Evolutionary conservation across 2,329 filamentous ascomycete species (phyloP), one percentile per base, ranked within the genome.

Genomic region (Diaporthe ampelina): DNA sequence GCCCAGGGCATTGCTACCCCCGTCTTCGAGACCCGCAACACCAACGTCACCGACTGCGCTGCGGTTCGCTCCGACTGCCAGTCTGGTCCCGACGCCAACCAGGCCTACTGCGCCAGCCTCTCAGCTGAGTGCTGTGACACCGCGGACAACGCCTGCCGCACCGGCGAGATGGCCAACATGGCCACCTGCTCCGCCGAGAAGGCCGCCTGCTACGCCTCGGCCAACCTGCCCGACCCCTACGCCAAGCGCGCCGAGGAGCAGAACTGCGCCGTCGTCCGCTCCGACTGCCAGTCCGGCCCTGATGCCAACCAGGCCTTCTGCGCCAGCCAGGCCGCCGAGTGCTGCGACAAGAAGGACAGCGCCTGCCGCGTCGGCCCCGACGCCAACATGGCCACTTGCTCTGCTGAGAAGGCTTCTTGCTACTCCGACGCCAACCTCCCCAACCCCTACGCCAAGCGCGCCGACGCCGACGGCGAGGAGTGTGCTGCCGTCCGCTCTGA

Each of bases 361-460:
- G 54, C 68, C 43, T 70, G 68, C 68, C 68, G 68, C 54, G 13
- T 8, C 10, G 54, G 10, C 10, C 54, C 68, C 1, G 43, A 10
- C 8, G 68, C 68, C 40, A 70, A 59, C 54, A 67, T 67, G 63
- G 3, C 63, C 45, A 5, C 6, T 29, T 67, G 63, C 63, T 67
- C 63, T 32, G 10, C 63, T n/a, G 1, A 52, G 29, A 67, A 67
- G 63, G 57, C 69, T 35, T 5, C 45, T 8, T 72, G 69, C 69
- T 72, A 72, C 57, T 8, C 17, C 32, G 24, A 54, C 17, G 69
- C 57, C 57, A 43, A 35, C 32, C 57, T 72, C 3, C 45, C 57
- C 19, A 35, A 19, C 58, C 70, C 70, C 13, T 72, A 72, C 69
- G 19, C 24, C 32, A 72, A 72, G 70, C 70, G 70, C 10, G 32